Evolutionary conservation across 2,329 filamentous ascomycete genomes (phyloP).

Genomic region (Fusarium miscanthi): DNA sequence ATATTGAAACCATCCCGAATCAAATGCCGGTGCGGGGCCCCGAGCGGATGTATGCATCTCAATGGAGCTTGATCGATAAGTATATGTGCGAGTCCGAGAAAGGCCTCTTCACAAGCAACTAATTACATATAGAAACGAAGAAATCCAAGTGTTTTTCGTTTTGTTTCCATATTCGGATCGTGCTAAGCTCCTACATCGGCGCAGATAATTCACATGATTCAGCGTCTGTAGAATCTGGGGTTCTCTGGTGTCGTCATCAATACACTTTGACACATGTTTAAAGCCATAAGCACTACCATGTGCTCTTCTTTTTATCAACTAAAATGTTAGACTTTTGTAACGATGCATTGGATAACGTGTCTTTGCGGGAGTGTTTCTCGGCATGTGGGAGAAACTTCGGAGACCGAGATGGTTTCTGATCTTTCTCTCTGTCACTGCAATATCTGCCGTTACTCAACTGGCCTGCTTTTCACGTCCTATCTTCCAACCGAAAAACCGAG

Average conservation of each 20-base stretch:
- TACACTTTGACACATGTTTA: background rate
- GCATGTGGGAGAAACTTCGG: background rate
- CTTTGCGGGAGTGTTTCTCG: constrained; percentile 17
- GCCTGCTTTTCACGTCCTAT: constrained; percentile 55
- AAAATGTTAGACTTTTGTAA: background rate
- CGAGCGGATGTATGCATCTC: constrained; percentile 13
- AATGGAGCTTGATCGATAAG: constrained; percentile 10
- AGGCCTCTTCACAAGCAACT: background rate
- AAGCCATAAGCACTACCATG: background rate
- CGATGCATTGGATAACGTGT: constrained; percentile 16
- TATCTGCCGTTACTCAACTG: constrained; percentile 48
- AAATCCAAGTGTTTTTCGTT: background rate
- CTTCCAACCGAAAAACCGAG: constrained; percentile 41
- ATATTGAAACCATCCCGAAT: constrained; percentile 24
- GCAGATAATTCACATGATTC: background rate
- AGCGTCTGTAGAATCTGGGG: background rate
- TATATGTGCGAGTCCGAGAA: background rate
- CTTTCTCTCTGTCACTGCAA: constrained; percentile 50
- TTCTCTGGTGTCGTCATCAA: background rate
- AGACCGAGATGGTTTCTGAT: background rate
- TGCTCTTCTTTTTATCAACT: background rate
- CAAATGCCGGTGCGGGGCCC: constrained; percentile 39
- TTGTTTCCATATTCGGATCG: background rate
- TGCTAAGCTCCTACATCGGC: constrained; percentile 10
- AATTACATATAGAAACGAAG: background rate